These are phyloP conservation scores for Saitozyma sp. DNA, from an alignment of 768 basidiomycete genomes.

Conservation along the genomic window DNA sequence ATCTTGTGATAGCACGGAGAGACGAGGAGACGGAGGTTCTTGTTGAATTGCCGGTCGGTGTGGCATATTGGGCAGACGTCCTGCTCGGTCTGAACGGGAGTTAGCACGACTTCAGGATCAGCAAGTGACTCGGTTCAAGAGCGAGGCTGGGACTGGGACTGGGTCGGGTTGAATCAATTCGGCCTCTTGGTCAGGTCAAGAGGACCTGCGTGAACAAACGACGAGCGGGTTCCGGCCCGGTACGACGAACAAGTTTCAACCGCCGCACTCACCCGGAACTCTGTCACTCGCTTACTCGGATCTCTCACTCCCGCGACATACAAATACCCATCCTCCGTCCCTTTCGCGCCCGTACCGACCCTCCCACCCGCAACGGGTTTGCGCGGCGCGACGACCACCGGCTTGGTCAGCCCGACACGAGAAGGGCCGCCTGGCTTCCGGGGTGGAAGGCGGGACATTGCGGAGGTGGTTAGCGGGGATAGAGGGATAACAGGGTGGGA, in stretches of 20 bases:
- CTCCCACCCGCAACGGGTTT: constrained; percentile 13
- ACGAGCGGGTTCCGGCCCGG: too few relatives aligned
- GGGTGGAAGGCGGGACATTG: background rate
- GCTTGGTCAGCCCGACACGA: background rate
- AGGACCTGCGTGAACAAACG: background rate
- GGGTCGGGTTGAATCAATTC: too few relatives aligned
- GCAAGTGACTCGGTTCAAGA: too few relatives aligned
- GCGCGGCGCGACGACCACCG: constrained; percentile 1
- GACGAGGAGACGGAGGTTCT: constrained; percentile 87
- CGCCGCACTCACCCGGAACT: constrained; percentile 36
- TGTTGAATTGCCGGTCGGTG: constrained; percentile 92
- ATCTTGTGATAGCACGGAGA: constrained; percentile 99
- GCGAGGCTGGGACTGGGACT: too few relatives aligned
- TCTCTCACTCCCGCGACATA: constrained; percentile 48
- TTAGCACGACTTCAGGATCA: too few relatives aligned
- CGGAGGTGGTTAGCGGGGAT: background rate
- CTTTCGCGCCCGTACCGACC: constrained; percentile 31
- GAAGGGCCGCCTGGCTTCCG: background rate
- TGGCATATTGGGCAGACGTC: constrained; percentile 98
- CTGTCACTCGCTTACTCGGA: constrained; percentile 40
- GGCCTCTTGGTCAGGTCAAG: background rate
- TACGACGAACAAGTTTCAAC: too few relatives aligned
- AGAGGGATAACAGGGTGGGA: background rate
- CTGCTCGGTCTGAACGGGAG: constrained; percentile 58
- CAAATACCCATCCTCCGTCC: constrained; percentile 34